Evolutionary conservation across 495 filamentous ascomycete genomes (phyloP), one percentile per base, ranked within the genome.

Genomic region (Clavariopsis aquatica): DNA sequence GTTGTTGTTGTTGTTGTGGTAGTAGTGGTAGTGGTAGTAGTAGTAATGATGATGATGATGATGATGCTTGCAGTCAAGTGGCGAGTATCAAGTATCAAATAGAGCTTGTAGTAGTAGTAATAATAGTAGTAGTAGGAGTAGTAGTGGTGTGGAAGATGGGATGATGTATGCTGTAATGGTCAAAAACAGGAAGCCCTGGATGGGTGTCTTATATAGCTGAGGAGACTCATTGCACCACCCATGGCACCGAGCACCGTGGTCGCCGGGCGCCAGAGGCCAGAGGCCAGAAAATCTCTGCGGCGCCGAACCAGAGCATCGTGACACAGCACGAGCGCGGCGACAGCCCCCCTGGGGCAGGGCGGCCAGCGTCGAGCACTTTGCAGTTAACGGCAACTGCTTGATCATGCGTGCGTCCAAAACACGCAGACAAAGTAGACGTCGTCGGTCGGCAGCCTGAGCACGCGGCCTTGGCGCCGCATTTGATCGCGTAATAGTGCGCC

Each of bases 351-450:
- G 41, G 19, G 34, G 45, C 28, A 31, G 62, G 23, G 29, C 47
- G 43, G 43, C 43, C 31, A 8, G 43, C 19, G 7, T 47, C 36
- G 28, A 0, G 41, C 58, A 57, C 71, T 68, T 73, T 71, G 66
- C 71, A 71, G 71, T 73, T 73, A 71, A 71, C 69, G 54, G 55
- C 62, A 61, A 36, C 28, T 43, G 24, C 56, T 8, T 62, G 66
- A 65, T 69, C 66, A 64, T 67, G 64, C 49, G 64, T 5, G 15
- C 24, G 24, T 36, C 31, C n/a, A 19, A 29, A 24, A 49, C 27
- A 27, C 52, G 52, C 52, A 57, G 38, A 22, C 38, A 62, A 57
- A 52, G 52, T 13, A 29, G 45, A 27, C 61, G 61, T 47, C 20
- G 31, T 12, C 28, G 19, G 22, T 62, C 59, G 59, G 49, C 31